Base-by-base conservation (phyloP, 2,329 filamentous ascomycete genomes). In the Aspergillus sp. region DNA sequence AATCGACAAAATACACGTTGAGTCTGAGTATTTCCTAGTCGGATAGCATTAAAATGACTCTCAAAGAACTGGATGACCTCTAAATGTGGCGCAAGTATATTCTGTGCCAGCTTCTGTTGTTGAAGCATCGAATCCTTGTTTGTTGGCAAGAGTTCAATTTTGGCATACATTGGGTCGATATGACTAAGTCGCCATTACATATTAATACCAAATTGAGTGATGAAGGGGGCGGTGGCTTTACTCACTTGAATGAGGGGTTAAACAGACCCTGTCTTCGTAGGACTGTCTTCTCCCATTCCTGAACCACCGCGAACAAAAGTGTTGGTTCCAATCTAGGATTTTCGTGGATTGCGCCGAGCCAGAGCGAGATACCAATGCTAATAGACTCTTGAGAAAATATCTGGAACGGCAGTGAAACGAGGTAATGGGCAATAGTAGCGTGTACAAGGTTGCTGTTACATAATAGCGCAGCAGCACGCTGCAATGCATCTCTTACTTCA, bases 261-360 rank as follows among this genome's bases (percentile, higher is more conserved):
- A 99, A 99, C 20, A 98, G 82, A 11, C 95, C 95, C 52, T 89
- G 83, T 61, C 85, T 86, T 65, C 85, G 87, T 58, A 90, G 84
- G 46, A 97, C 87, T 4, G 89, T 95, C 57, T 83, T 81, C 73
- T 98, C 93, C 91, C 93, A 99, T 62, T 93, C 90, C 69, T 95
- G 89, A 9, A 89, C 89, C 66, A 98, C 90, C 71, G 96, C 91
- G 52, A 87, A 87, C 33, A 99, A 77, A 56, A 99, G 86, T 60
- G 92, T 87, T 8, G 93, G 85, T 73, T 96, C 92, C 75, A 97
- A 88, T 56, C 85, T 84, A 3, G 93, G 90, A 68, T 96, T 98
- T 73, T 99, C 95, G 67, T 98, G 95, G 68, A 98, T 96, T 13
- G 98, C 90, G 24, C 95, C 95, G 60, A 97, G 86, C 95, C 95